Evolutionary conservation across 2,329 filamentous ascomycete species (phyloP).

Genomic region (Diaporthe citrichinensis): DNA sequence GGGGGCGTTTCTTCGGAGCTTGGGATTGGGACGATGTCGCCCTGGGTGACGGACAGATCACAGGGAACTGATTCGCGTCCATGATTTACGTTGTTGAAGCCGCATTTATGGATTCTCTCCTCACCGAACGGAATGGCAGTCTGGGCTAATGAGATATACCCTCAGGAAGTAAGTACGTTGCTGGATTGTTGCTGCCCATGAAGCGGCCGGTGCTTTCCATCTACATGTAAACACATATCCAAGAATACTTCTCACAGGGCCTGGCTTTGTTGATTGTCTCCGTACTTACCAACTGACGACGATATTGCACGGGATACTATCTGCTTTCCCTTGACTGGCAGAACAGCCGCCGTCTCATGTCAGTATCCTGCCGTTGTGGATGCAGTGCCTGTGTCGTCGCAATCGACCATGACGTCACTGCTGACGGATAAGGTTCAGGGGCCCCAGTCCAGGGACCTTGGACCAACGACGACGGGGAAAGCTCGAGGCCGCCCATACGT

Average conservation of each 20-base stretch:
- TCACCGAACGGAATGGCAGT: background rate
- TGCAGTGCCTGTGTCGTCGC: background rate
- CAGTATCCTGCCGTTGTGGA: background rate
- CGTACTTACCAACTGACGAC: background rate
- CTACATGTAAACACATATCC: background rate
- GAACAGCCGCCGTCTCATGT: background rate
- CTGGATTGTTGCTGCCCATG: background rate
- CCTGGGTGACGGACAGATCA: background rate
- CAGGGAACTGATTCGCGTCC: background rate
- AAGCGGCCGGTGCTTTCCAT: background rate
- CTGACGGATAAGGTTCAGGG: background rate
- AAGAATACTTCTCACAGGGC: background rate
- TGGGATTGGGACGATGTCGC: background rate
- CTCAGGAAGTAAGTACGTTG: background rate
- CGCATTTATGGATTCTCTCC: conserved; percentile 13
- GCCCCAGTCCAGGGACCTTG: background rate
- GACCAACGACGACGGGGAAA: background rate
- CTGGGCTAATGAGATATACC: background rate
- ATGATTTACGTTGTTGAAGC: background rate
- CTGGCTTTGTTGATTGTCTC: background rate
- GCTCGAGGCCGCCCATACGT: background rate
- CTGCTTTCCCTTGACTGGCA: too few species aligned
- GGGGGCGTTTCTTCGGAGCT: background rate
- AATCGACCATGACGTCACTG: conserved; percentile 12
- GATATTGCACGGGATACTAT: too few species aligned